Conservation (phyloP, 176 grass and related monocot species). For the Panicum miliaceum region DNA sequence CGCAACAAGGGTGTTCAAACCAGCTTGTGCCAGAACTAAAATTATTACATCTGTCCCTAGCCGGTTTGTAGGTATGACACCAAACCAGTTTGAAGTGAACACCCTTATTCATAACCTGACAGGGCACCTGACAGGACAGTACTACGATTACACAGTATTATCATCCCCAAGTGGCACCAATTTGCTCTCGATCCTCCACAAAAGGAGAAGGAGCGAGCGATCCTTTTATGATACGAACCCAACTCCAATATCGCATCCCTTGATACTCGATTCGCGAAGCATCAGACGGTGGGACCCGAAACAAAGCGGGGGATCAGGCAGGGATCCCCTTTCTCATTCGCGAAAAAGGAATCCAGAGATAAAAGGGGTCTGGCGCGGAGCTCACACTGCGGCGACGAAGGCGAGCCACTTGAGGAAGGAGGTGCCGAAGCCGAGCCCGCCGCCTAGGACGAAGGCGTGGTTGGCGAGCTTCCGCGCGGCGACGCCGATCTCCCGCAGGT, state of each 20-base stretch:
- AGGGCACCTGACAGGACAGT: background rate
- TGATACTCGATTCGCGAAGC: background rate
- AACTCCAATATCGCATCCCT: background rate
- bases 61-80: no score
- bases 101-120: background rate
- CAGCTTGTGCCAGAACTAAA: background rate
- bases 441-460: constrained; percentile 69
- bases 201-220: no score
- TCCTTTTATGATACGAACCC: background rate
- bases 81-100: background rate
- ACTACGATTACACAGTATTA: background rate
- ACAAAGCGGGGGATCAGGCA: background rate
- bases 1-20: background rate
- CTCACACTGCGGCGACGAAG: constrained; percentile 76
- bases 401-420: constrained; percentile 80
- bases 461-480: constrained; percentile 75
- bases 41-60: background rate
- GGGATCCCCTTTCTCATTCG: background rate
- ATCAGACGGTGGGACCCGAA: background rate
- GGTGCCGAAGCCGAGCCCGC: constrained; percentile 65
- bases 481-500: constrained; percentile 69
- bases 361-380: background rate
- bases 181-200: no score
- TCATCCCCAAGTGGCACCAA: background rate
- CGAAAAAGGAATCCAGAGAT: background rate